A percentile compares a stretch with the other conserved stretches of the same genome.
Conservation (phyloP, 441 rosid species). For the Adansonia gregorii region DNA sequence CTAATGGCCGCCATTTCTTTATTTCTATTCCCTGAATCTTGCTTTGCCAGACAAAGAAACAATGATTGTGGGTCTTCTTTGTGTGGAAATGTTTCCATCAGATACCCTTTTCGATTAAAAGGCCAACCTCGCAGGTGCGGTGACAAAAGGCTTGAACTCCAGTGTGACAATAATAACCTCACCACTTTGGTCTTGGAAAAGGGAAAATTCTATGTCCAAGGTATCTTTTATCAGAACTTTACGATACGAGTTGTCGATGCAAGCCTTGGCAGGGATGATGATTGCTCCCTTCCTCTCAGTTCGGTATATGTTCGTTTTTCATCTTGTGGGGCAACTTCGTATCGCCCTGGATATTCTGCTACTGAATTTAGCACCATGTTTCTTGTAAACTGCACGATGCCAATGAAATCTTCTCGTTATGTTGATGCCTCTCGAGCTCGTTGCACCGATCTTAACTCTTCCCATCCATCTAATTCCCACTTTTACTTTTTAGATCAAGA, state of each 20-base stretch:
- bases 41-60: neutral
- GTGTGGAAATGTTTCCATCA: slow-evolving; percentile 2
- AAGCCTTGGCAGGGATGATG: neutral
- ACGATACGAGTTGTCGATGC: neutral
- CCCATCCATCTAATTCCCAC: neutral
- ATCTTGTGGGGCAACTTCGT: neutral
- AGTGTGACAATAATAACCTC: neutral
- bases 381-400: neutral
- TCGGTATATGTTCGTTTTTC: neutral
- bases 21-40: neutral
- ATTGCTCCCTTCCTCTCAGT: neutral
- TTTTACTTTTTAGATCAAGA: neutral
- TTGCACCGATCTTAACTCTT: neutral
- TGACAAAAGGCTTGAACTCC: neutral
- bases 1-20: slow-evolving; percentile 1
- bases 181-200: neutral
- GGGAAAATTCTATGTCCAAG: neutral
- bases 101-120: slow-evolving; percentile 6
- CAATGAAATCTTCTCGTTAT: neutral
- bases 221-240: neutral
- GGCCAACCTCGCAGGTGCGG: neutral
- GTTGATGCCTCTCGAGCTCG: slow-evolving; percentile 3
- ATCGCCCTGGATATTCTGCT: no score
- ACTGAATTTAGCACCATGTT: neutral
- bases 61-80: neutral